Evolutionary conservation across 1,139 yeast species (phyloP).

Genomic region (Lodderomyces metapsilosis): DNA sequence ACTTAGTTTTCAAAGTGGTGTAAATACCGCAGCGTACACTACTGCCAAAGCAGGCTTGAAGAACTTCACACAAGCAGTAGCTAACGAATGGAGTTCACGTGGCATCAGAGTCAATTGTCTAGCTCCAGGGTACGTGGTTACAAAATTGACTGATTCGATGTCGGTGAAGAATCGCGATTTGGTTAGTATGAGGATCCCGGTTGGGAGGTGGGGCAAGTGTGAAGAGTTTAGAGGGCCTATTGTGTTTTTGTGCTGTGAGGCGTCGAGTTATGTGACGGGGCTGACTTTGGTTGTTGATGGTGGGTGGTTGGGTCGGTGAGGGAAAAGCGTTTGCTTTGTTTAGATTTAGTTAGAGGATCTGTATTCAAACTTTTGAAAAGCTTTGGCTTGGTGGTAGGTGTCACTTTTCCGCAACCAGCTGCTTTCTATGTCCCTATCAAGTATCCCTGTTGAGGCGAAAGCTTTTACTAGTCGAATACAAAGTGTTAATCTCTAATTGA

Average conservation of each 20-base stretch:
- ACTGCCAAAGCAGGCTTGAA: slow-evolving; percentile 55
- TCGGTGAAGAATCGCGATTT: slow-evolving; percentile 29
- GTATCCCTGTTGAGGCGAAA: no score
- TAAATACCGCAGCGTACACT: slow-evolving; percentile 52
- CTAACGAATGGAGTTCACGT: slow-evolving; percentile 53
- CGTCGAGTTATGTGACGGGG: slow-evolving; percentile 54
- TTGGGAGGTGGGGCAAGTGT: slow-evolving; percentile 50
- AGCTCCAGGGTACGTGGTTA: slow-evolving; percentile 56
- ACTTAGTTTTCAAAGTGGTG: slow-evolving; percentile 57
- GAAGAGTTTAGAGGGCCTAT: slow-evolving; percentile 57
- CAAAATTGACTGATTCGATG: slow-evolving; percentile 48
- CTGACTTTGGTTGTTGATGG: slow-evolving; percentile 56
- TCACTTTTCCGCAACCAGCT: no score
- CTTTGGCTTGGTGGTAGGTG: no score
- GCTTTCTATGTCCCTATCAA: no score
- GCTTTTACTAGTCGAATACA: no score
- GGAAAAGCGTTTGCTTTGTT: no score
- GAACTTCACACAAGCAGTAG: slow-evolving; percentile 46
- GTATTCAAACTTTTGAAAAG: no score
- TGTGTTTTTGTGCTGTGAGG: slow-evolving; percentile 49
- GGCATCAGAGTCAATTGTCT: slow-evolving; percentile 55
- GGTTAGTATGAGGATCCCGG: slow-evolving; percentile 47
- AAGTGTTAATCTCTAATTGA: no score
- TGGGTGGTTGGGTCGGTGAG: slow-evolving; percentile 34
- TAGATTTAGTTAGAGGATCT: no score